phyloP scores from a whole-genome alignment of 345 rosid species.

The Dipteronia sinensis region DNA sequence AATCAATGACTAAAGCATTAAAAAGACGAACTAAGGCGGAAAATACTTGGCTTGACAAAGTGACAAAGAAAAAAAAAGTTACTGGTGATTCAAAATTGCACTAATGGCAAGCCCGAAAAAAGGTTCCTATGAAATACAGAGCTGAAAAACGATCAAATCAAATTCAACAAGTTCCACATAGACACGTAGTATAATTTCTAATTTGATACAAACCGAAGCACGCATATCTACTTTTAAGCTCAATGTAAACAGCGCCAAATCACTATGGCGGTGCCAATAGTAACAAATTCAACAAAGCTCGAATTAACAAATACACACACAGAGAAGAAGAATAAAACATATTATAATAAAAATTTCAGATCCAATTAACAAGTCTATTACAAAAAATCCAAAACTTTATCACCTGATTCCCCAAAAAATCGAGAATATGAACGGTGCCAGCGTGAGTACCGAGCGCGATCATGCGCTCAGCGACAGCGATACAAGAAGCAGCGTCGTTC shows the following conservation, averaged over 20 bases:
- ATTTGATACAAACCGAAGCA: not conserved
- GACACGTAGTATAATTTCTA: not conserved
- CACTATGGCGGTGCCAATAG: not conserved
- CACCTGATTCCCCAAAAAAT: constrained; percentile 96
- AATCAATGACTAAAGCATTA: not conserved
- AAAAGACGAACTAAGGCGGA: no score
- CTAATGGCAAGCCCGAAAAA: not conserved
- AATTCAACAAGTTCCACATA: not conserved
- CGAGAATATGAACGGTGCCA: constrained; percentile 91
- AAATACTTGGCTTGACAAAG: not conserved
- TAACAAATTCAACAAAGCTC: not conserved
- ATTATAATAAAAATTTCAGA: not conserved
- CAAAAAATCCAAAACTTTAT: not conserved
- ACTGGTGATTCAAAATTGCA: not conserved
- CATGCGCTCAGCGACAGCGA: constrained; percentile 95
- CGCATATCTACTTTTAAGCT: not conserved
- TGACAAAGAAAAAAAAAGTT: not conserved
- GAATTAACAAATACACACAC: not conserved
- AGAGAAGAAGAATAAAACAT: not conserved
- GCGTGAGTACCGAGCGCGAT: constrained; percentile 94
- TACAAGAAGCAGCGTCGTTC: constrained; percentile 89
- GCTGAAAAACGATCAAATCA: not conserved
- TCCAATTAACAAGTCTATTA: not conserved
- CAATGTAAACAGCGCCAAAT: not conserved
- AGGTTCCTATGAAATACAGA: not conserved